These are phyloP conservation scores for Pichia paraexigua DNA, from an alignment of 805 yeast genomes.

Conservation along the genomic window DNA sequence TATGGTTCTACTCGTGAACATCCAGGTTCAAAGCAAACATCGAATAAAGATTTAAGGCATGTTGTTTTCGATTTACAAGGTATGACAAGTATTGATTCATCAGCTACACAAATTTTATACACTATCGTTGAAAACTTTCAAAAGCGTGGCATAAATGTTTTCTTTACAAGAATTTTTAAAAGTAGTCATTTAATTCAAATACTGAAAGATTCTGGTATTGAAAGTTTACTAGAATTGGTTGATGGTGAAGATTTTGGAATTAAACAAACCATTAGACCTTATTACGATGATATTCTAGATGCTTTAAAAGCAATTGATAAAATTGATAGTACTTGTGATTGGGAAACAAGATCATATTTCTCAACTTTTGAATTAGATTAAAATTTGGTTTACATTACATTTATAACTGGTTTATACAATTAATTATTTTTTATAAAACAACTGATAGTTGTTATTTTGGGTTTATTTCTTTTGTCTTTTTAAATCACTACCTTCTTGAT, in stretches of 20 bases:
- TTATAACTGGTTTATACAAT: background rate
- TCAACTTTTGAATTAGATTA: constrained; percentile 14
- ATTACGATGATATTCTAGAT: constrained; percentile 46
- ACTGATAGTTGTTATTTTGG: background rate
- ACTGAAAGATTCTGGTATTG: constrained; percentile 50
- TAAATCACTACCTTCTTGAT: constrained; percentile 11
- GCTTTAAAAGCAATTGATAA: constrained; percentile 43
- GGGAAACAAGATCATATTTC: constrained; percentile 15
- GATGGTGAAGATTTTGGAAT: constrained; percentile 23
- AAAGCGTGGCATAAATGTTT: constrained; percentile 46
- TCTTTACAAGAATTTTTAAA: constrained; percentile 53
- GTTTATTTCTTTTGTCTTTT: constrained; percentile 10
- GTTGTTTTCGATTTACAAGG: constrained; percentile 76
- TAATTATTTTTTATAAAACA: background rate
- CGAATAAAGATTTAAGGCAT: constrained; percentile 38
- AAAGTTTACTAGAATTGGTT: constrained; percentile 24
- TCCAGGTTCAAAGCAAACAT: constrained; percentile 41
- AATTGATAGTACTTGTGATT: constrained; percentile 20
- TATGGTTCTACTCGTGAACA: constrained; percentile 71
- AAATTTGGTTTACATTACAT: background rate
- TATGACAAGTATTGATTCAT: constrained; percentile 71
- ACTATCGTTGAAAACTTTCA: constrained; percentile 54
- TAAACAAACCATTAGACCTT: constrained; percentile 31
- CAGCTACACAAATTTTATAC: constrained; percentile 64
- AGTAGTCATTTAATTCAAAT: constrained; percentile 39